Evolutionary conservation across 441 rosid species (phyloP).

Genomic region (Gossypium gossypioides): DNA sequence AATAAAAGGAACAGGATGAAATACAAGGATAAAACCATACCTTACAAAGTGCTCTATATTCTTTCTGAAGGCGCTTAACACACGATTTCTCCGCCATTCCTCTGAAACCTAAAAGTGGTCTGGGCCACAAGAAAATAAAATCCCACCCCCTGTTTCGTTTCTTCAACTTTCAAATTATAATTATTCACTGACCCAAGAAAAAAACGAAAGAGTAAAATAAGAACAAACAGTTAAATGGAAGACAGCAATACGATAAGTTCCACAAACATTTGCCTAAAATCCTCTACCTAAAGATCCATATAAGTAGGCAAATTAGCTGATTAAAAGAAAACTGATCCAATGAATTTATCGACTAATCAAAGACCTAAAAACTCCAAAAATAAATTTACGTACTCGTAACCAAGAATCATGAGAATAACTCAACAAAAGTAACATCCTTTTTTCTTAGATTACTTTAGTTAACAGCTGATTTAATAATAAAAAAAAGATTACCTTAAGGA

Average conservation of each 20-base stretch:
- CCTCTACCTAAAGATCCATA: neutral
- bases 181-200: neutral
- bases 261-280: neutral
- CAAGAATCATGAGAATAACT: too few relatives aligned
- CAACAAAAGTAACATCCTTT: too few relatives aligned
- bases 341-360: too few relatives aligned
- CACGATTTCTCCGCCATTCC: constrained; percentile 85
- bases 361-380: too few relatives aligned
- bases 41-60: constrained; percentile 84
- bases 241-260: neutral
- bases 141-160: constrained; percentile 2
- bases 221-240: neutral
- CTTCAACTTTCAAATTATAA: constrained; percentile 1
- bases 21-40: constrained; percentile 26
- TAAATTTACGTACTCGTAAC: too few relatives aligned
- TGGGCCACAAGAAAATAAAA: neutral
- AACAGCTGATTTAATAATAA: too few relatives aligned
- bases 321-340: neutral
- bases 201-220: neutral
- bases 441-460: too few relatives aligned
- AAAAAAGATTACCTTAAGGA: neutral
- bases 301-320: neutral
- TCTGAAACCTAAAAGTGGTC: constrained; percentile 13
- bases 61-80: constrained; percentile 87
- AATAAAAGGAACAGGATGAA: neutral